These are phyloP conservation scores for Hypholoma fasciculare DNA, from an alignment of 768 basidiomycete genomes.

Conservation along the genomic window DNA sequence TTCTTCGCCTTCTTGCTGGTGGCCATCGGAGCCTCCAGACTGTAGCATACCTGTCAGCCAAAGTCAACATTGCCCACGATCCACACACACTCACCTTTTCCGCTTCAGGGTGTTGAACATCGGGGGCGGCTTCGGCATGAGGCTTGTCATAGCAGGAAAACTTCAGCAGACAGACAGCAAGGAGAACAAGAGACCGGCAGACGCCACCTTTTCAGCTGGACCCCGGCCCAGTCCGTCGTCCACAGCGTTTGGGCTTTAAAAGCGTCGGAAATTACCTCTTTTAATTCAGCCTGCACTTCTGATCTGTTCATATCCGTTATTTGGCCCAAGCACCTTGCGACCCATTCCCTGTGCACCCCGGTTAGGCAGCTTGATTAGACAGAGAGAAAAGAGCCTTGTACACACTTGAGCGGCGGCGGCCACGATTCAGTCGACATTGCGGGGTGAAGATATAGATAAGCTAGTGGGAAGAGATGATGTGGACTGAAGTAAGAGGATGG, in stretches of 20 bases:
- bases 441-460: not conserved
- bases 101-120: constrained; percentile 61
- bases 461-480: not conserved
- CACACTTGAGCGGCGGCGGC: constrained; percentile 80
- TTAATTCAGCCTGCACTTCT: constrained; percentile 92
- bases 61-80: constrained; percentile 15
- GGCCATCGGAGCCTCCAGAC: constrained; percentile 30
- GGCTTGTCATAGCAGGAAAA: constrained; percentile 32
- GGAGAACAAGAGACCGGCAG: constrained; percentile 5
- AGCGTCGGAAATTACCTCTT: constrained; percentile 94
- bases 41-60: constrained; percentile 32
- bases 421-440: constrained; percentile 77
- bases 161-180: constrained; percentile 18
- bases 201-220: constrained; percentile 82
- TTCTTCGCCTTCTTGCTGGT: constrained; percentile 64
- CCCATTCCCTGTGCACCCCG: constrained; percentile 76
- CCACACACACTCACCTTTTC: constrained; percentile 44
- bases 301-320: constrained; percentile 86
- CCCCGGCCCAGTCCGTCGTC: constrained; percentile 92
- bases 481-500: not conserved
- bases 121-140: constrained; percentile 60
- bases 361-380: constrained; percentile 11
- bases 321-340: constrained; percentile 88
- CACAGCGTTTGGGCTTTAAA: constrained; percentile 82
- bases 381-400: not conserved